Evolutionary conservation across 108 stramenopile genomes (phyloP), one percentile per base, ranked within the genome.

Genomic region (Pseudonitzschia pungens): DNA sequence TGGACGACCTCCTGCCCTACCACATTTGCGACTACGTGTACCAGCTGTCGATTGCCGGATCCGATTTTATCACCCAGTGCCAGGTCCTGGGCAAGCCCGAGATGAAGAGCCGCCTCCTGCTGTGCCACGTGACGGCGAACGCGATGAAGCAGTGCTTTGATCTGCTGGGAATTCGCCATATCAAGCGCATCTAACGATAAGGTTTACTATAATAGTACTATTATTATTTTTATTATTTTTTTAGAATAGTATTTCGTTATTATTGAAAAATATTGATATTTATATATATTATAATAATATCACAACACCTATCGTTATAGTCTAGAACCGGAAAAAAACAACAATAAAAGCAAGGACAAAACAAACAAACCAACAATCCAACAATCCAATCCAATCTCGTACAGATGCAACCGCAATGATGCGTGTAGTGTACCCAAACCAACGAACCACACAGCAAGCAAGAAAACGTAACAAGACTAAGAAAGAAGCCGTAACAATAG

Each of bases 11-110:
- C 52, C 80, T 78, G 48, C 98, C 99, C 7, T 96, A 97, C 80
- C 92, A 96, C 69, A 84, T 99, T 62, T 99, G 98, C 67, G 95
- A 97, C 41, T 99, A 94, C 77, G 77, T 99, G 31, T 98, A 99
- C 85, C 86, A 85, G 21, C 62, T 98, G 64, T 83, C 97, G 55
- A 93, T 83, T 68, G 91, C 89, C 11, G 91, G 89, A 26, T 94
- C 97, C 12, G 95, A 97, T 56, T 99, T 99, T 86, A 94, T 97
- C 22, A 97, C 96, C 14, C 81, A 98, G 72, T 98, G 98, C 86
- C 83, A 87, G 63, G 95, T 99, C n/a, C 70, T 96, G 72, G 92
- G 89, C 50, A 86, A 78, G 69, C 76, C 82, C 5, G 93, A 96
- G 80, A 94, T 96, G 93, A 86, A 90, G 68, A 93, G 87, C 77